Conservation (phyloP, 176 grass and related monocot species). For the Pontederia paniculata region DNA sequence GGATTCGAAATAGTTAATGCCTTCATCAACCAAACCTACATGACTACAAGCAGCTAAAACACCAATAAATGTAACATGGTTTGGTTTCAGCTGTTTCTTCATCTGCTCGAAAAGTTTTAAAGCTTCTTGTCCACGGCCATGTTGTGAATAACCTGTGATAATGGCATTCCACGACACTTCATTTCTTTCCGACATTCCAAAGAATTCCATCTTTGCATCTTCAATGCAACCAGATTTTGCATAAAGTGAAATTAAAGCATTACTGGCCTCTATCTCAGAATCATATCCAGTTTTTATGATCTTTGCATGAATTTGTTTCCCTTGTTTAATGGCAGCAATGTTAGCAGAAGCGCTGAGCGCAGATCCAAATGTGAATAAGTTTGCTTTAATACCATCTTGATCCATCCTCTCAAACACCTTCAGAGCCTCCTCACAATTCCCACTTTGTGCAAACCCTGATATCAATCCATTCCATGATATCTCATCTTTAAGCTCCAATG, state of each 20-base stretch:
- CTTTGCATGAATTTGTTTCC: conserved; percentile 56
- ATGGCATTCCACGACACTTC: conserved; percentile 26
- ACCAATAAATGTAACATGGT: conserved; percentile 60
- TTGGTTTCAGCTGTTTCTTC: conserved; percentile 48
- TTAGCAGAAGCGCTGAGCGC: conserved; percentile 60
- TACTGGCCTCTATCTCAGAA: conserved; percentile 49
- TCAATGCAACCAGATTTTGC: conserved; percentile 63
- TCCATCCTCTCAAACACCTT: conserved; percentile 51
- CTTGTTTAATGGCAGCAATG: conserved; percentile 61
- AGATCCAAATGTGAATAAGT: conserved; percentile 59
- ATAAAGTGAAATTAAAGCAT: conserved; percentile 73
- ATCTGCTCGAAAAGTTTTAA: conserved; percentile 53
- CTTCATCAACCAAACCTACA: conserved; percentile 57
- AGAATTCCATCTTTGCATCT: conserved; percentile 50
- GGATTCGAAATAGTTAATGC: conserved; percentile 47
- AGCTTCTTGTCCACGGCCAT: conserved; percentile 50
- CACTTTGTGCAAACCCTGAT: conserved; percentile 61
- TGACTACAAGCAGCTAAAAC: conserved; percentile 73
- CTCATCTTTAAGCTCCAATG: conserved; percentile 39
- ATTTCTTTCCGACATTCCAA: conserved; percentile 27
- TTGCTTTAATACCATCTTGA: conserved; percentile 34
- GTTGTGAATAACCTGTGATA: conserved; percentile 49
- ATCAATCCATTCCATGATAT: conserved; percentile 68
- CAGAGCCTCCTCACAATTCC: conserved; percentile 44
- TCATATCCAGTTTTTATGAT: conserved; percentile 44